A percentile compares a stretch with the other conserved stretches of the same genome.
Evolutionary conservation across 2,329 filamentous ascomycete genomes (phyloP).

Genomic region (Alternaria dauci): DNA sequence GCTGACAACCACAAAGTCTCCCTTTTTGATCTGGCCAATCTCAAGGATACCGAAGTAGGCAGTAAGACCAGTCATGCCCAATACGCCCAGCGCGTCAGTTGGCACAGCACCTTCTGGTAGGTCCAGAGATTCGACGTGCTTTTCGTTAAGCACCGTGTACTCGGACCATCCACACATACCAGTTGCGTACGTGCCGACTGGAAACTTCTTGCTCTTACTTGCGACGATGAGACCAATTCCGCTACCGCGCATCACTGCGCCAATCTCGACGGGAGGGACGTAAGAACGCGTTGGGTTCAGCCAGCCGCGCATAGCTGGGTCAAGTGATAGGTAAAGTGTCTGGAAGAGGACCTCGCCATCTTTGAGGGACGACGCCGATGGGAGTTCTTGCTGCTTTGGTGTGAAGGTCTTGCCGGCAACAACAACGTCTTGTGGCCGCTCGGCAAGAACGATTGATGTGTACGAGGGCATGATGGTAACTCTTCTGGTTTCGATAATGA

Average conservation of each 20-base stretch:
- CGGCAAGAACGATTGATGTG: conserved; percentile 65
- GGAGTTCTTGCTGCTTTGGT: conserved; percentile 59
- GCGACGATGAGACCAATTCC: conserved; percentile 69
- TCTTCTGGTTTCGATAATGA: background rate
- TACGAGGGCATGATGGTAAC: conserved; percentile 49
- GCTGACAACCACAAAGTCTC: conserved; percentile 79
- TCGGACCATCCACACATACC: conserved; percentile 70
- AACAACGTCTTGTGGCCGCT: conserved; percentile 69
- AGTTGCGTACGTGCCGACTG: conserved; percentile 66
- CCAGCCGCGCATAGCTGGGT: conserved; percentile 81
- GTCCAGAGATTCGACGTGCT: conserved; percentile 56
- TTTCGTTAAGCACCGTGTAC: conserved; percentile 66
- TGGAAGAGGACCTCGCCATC: conserved; percentile 70
- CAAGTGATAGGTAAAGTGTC: conserved; percentile 71
- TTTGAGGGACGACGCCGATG: conserved; percentile 60
- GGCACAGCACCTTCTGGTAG: conserved; percentile 58
- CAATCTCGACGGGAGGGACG: conserved; percentile 72
- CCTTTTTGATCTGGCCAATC: conserved; percentile 71
- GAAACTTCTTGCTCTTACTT: conserved; percentile 64
- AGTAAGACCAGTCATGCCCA: conserved; percentile 75
- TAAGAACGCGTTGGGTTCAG: conserved; percentile 68
- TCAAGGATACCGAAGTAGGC: conserved; percentile 78
- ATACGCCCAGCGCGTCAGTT: conserved; percentile 62
- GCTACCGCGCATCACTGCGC: conserved; percentile 72
- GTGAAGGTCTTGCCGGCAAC: conserved; percentile 72